Evolutionary conservation across 768 basidiomycete genomes (phyloP).

Genomic region (Dioszegia aurantiaca): DNA sequence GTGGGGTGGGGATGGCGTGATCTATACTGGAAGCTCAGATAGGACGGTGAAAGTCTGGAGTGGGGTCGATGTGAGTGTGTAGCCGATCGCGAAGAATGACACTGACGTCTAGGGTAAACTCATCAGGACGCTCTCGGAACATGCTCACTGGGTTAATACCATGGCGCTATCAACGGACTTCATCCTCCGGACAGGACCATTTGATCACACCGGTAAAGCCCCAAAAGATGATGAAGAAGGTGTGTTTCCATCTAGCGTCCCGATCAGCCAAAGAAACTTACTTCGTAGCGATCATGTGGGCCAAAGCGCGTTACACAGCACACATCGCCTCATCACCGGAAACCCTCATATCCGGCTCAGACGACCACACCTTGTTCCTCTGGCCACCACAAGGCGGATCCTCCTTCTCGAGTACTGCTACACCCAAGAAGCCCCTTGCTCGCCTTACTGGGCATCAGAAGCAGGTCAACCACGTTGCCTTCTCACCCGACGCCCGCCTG

Average conservation of each 20-base stretch:
- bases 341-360: slow-evolving; percentile 88
- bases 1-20: slow-evolving; percentile 87
- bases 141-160: slow-evolving; percentile 99
- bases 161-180: slow-evolving; percentile 94
- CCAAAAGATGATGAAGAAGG: slow-evolving; percentile 80
- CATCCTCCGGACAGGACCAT: slow-evolving; percentile 88
- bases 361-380: slow-evolving; percentile 96
- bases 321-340: slow-evolving; percentile 66
- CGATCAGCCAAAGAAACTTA: background rate
- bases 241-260: slow-evolving; percentile 46
- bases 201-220: slow-evolving; percentile 78
- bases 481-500: slow-evolving; percentile 89
- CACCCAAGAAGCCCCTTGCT: slow-evolving; percentile 65
- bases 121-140: slow-evolving; percentile 82
- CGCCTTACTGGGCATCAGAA: slow-evolving; percentile 92
- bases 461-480: slow-evolving; percentile 88
- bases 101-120: slow-evolving; percentile 65
- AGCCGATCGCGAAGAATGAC: background rate
- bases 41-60: slow-evolving; percentile 94
- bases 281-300: slow-evolving; percentile 66
- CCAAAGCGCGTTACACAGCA: slow-evolving; percentile 70
- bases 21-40: slow-evolving; percentile 95
- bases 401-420: slow-evolving; percentile 52
- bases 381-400: slow-evolving; percentile 71
- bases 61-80: slow-evolving; percentile 63